Percentiles rank a stretch among this genome's conserved stretches.
phyloP scores from a whole-genome alignment of 208 protist genomes.

The Porcisia hertigi region DNA sequence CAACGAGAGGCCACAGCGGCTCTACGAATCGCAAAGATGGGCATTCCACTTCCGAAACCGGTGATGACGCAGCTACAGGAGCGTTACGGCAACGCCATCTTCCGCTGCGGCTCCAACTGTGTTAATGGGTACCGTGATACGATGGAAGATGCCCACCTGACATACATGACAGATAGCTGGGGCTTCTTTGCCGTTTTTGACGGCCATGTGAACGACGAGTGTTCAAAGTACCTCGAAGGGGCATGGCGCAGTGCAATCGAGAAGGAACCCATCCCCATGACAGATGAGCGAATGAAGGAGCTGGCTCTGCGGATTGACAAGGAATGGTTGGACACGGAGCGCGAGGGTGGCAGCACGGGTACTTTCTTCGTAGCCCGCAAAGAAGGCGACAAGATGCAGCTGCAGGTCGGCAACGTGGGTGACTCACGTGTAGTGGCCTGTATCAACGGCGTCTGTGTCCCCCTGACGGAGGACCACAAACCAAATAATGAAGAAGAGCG shows the following conservation, averaged over 20 bases:
- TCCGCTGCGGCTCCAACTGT: conserved; percentile 86
- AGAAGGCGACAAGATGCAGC: conserved; percentile 66
- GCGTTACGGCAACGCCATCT: conserved; percentile 86
- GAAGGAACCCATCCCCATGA: conserved; percentile 66
- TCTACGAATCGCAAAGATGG: conserved; percentile 55
- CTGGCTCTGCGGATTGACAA: conserved; percentile 82
- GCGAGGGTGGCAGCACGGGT: conserved; percentile 86
- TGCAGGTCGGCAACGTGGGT: conserved; percentile 93
- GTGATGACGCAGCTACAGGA: conserved; percentile 89
- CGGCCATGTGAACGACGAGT: conserved; percentile 88
- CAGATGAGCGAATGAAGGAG: conserved; percentile 84
- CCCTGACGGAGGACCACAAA: conserved; percentile 95
- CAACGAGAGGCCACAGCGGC: not conserved
- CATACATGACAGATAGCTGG: conserved; percentile 77
- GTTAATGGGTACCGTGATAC: conserved; percentile 92
- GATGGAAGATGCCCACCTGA: conserved; percentile 91
- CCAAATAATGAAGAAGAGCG: conserved; percentile 88
- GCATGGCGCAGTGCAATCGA: conserved; percentile 76
- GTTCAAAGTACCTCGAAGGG: conserved; percentile 78
- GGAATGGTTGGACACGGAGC: conserved; percentile 73
- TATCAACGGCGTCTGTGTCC: conserved; percentile 73
- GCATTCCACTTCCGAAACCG: conserved; percentile 89
- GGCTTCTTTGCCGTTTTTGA: conserved; percentile 93
- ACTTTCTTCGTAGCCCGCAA: conserved; percentile 87
- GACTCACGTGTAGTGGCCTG: conserved; percentile 91